phyloP scores from a whole-genome alignment of 805 yeast species.

The Ogataea ramenticola region DNA sequence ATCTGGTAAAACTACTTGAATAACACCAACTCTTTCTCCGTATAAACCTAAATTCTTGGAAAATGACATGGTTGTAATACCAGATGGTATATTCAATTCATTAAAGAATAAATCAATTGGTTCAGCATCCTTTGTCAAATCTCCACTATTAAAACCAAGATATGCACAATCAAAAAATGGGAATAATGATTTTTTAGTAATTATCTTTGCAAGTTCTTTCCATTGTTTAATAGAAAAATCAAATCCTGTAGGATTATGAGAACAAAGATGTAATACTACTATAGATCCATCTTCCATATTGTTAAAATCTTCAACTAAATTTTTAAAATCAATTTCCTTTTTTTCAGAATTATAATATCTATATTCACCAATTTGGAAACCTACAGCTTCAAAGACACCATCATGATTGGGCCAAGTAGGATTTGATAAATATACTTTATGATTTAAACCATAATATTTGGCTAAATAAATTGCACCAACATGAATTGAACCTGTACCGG shows the following conservation, averaged over 20 bases:
- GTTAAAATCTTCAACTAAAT: conserved; percentile 29
- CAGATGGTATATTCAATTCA: conserved; percentile 29
- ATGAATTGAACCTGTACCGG: conserved; percentile 41
- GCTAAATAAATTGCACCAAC: conserved; percentile 37
- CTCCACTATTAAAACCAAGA: conserved; percentile 41
- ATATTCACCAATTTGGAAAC: conserved; percentile 32
- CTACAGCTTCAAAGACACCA: conserved; percentile 39
- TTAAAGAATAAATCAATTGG: conserved; percentile 29
- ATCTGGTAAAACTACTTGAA: conserved; percentile 23
- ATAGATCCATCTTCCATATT: conserved; percentile 29
- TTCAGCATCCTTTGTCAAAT: conserved; percentile 37
- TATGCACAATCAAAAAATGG: conserved; percentile 44
- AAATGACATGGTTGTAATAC: conserved; percentile 40
- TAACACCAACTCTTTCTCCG: conserved; percentile 42
- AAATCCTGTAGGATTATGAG: conserved; percentile 46
- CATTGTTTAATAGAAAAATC: conserved; percentile 36
- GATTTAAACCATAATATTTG: conserved; percentile 30
- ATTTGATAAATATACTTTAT: conserved; percentile 32
- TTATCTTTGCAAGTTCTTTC: conserved; percentile 35
- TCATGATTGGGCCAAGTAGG: conserved; percentile 45
- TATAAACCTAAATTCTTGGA: conserved; percentile 43
- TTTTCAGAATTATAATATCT: conserved; percentile 32
- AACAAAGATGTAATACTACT: conserved; percentile 38
- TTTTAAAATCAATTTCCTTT: conserved; percentile 34
- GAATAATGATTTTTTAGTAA: conserved; percentile 30